Evolutionary conservation across 495 filamentous ascomycete species (phyloP), one percentile per base, ranked within the genome.

Genomic region (Neurospora pannonica): DNA sequence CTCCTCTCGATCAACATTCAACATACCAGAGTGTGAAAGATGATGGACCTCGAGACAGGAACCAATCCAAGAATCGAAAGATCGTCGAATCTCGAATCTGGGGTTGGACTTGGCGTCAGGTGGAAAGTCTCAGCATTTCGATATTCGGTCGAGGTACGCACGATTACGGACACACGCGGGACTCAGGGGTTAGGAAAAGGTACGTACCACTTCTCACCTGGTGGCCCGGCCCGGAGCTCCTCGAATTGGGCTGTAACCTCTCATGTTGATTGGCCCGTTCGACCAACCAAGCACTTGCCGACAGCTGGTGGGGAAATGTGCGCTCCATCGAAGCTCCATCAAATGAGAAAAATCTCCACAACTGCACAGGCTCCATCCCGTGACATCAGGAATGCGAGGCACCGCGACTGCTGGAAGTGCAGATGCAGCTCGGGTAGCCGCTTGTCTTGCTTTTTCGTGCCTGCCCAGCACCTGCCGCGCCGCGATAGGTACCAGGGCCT

Each of bases 301-400:
- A 38, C 71, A 34, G 36, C 71, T 34, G 28, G 11, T 73, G 36
- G 19, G 34, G 54, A 38, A 31, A 9, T 28, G 60, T 19, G 28
- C 28, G 1, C 15, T 34, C 54, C 54, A 36, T 67, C 54, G 28
- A 67, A 11, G 54, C 54, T 67, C 54, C 54, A 67, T 67, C 54
- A 67, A 67, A 67, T 67, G 54, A 67, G 28, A 67, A 67, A 40
- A 37, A 43, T 70, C 75, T 73, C 76, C 79, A 77, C 76, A 70
- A 69, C 42, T 75, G 70, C 76, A 42, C 73, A 69, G 76, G 72
- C 75, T 77, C 75, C 76, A 74, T 77, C 75, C 76, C 76, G 76
- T 79, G 78, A 78, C 79, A 79, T 78, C 75, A 81, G 77, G 74
- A 70, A 74, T 46, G 71, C 72, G 62, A 71, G 46, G 70, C 72